Base-by-base conservation (phyloP, 192 early-diverging fungal species). In the Backusella tuberculispora region DNA sequence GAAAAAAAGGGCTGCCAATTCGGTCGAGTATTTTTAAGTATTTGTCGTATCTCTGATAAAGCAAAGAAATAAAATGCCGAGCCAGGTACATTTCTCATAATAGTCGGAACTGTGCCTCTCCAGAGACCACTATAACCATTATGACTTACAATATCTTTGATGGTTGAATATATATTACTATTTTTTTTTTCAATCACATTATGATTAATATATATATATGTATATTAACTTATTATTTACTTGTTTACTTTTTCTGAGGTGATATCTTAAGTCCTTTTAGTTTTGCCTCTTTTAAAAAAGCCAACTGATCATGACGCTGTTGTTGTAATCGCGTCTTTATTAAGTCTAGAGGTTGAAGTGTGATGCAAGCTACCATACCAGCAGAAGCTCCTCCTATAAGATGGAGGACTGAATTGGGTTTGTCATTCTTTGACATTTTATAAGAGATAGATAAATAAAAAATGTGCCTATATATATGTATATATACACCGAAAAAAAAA, bases 281-380 rank as follows among this genome's bases (percentile, higher is more conserved):
- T 34, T 80, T 77, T 3, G 77, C 76, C 43, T 82, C 77, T 47
- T 76, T 77, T 24, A 85, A 66, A 66, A 87, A 85, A 0, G 83
- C 83, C 17, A 84, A 77, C 68, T 86, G 84, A 53, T 84, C 81
- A 65, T 89, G 86, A 46, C 80, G 77, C 70, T 86, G 83, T 69
- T 93, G 92, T 67, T 94, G 93, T n/a, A 94, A 74, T 0, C 93
- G 88, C 0, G 93, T 94, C 73, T 94, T 94, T 73, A 94, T 76
- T 42, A 98, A 82, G 78, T 98, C 96, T 17, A 98, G 89, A 0
- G 96, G 96, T 78, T 98, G 96, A 26, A 98, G 85, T 43, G 90
- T 71, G 29, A 95, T 79, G 64, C 95, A 95, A 15, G 93, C 89
- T 13, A 88, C 83, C 46, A 95, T 73, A 14, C 94, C 94, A 3